Evolutionary conservation across 768 basidiomycete species (phyloP), one percentile per base, ranked within the genome.

Genomic region (Leucocoprinus leucothites): DNA sequence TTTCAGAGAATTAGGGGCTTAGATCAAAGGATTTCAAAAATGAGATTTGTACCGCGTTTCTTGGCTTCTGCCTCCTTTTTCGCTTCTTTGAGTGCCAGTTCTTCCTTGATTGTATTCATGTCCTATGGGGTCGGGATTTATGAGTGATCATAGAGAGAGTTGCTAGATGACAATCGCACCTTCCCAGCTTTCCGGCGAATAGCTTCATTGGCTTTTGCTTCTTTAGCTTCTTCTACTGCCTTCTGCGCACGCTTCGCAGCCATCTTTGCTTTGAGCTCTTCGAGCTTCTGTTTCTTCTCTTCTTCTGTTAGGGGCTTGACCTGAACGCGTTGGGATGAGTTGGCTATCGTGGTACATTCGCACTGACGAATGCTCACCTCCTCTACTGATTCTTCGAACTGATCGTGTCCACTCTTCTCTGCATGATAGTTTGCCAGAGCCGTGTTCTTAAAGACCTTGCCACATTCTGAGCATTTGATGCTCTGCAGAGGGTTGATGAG

Each of bases 241-340:
- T 93, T 93, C 48, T 65, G 70, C 1, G 86, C 78, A 1, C 91
- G 84, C 69, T 98, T 98, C 55, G 78, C 85, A 0, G 82, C 77
- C 82, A 98, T 85, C 72, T 87, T 93, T 51, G 79, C 73, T 22
- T 84, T 78, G 56, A 99, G 71, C 59, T 97, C 96, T 0, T 71
- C 83, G 0, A 98, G 77, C 64, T 86, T 91, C 60, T 84, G 75
- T 56, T 84, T 81, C 77, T 87, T 96, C 71, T 98, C 94, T 64
- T 95, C 94, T 70, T 98, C 94, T 0, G 95, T 98, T 49, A 99
- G 69, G 0, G 96, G 94, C 66, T 93, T 94, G 69, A 98, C 84
- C 92, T 93, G 54, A 51, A 31, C 22, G 26, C 5, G 11, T 13
- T 19, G 38, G 38, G 14, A 26, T n/a, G 25, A 35, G 22, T 18